phyloP scores from a whole-genome alignment of 176 grass and related monocot species.

The Typha latifolia region DNA sequence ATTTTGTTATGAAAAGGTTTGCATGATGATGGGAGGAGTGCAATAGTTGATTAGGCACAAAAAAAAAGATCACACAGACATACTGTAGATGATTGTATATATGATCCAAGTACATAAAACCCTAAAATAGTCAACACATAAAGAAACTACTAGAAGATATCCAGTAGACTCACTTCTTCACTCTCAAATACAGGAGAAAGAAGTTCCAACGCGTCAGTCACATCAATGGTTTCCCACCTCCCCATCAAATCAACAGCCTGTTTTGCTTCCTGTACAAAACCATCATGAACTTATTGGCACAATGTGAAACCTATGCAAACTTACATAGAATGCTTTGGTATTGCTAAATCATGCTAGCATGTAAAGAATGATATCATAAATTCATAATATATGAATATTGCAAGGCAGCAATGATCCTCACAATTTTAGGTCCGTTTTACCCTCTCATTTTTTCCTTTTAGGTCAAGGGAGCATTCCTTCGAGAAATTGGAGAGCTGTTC shows the following conservation, averaged over 20 bases:
- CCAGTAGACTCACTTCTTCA: constrained; percentile 53
- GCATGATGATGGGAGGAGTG: no score
- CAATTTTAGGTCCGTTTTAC: no score
- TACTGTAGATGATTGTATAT: no score
- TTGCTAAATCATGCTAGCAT: background rate
- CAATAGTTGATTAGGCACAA: no score
- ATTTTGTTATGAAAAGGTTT: no score
- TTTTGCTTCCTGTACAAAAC: constrained; percentile 67
- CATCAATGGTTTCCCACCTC: constrained; percentile 96
- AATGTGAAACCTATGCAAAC: background rate
- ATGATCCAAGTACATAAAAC: background rate
- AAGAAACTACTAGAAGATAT: constrained; percentile 7
- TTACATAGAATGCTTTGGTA: background rate
- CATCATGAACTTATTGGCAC: constrained; percentile 5
- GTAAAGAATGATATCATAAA: no score
- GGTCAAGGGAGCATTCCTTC: no score
- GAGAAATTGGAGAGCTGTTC: no score
- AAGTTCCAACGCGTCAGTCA: constrained; percentile 93
- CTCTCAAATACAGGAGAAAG: constrained; percentile 87
- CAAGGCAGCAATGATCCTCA: no score
- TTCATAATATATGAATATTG: no score
- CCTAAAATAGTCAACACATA: background rate
- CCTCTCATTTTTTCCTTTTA: no score
- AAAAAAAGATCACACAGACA: no score
- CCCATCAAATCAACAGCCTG: constrained; percentile 91